phyloP scores from a whole-genome alignment of 1,139 yeast species.

The Geotrichum fermentans region DNA sequence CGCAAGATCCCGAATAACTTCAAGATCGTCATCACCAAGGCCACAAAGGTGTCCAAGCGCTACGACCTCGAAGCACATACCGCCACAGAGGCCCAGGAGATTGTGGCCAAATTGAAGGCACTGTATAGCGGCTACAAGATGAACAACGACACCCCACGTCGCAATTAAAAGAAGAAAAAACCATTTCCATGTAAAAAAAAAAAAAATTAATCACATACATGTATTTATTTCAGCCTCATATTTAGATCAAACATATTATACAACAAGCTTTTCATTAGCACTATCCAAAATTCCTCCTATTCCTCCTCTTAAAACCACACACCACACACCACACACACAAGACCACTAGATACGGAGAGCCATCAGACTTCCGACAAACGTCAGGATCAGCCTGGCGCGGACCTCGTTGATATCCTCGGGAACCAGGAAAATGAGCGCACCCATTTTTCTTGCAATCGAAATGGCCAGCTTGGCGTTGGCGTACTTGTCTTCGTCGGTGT shows the following conservation, averaged over 20 bases:
- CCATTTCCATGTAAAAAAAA: neutral
- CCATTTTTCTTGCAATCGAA: slow-evolving; percentile 95
- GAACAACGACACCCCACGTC: slow-evolving; percentile 15
- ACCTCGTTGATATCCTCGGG: slow-evolving; percentile 99
- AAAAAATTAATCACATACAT: neutral
- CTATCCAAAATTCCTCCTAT: no score
- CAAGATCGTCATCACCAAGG: slow-evolving; percentile 73
- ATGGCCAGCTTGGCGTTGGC: slow-evolving; percentile 96
- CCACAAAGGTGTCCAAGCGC: slow-evolving; percentile 57
- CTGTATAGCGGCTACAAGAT: slow-evolving; percentile 14
- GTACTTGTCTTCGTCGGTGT: slow-evolving; percentile 75
- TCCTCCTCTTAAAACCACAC: no score
- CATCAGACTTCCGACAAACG: slow-evolving; percentile 95
- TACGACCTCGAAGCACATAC: slow-evolving; percentile 80
- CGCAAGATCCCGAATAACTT: slow-evolving; percentile 73
- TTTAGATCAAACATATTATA: neutral
- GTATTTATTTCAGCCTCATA: neutral
- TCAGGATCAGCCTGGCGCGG: slow-evolving; percentile 83
- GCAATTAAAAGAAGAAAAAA: slow-evolving; percentile 4
- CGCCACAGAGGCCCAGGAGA: slow-evolving; percentile 62
- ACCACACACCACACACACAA: neutral
- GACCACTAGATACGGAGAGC: slow-evolving; percentile 37
- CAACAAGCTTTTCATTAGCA: neutral
- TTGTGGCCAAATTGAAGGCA: slow-evolving; percentile 53
- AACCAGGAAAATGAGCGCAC: slow-evolving; percentile 95